Base-by-base conservation (phyloP, 257 asterid genomes). In the Scutellaria minor region DNA sequence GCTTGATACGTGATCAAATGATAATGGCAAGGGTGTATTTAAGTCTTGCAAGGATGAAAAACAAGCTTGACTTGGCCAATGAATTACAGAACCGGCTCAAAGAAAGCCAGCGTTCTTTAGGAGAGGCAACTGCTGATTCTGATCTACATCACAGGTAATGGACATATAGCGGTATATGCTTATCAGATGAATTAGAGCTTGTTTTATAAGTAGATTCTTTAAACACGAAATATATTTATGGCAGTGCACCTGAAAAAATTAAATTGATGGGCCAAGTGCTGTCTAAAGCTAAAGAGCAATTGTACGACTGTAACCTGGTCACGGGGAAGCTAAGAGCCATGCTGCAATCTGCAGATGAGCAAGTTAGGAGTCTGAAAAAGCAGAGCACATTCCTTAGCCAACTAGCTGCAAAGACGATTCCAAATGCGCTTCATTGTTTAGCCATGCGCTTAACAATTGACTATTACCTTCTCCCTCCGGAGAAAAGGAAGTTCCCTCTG, bases 381-480 rank as follows among this genome's bases (percentile, higher is more conserved):
- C 99, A 95, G 86, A 95, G 98, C 87, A 92, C 99, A 75, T 95
- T 92, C 80, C 88, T 95, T 55, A 92, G 98, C 72, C 99, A 92
- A 77, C 77, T 95, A 75, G 99, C 98, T 55, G 98, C 99, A 41
- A 95, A 95, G 91, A 95, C 97, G 6, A 87, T 95, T 69, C 99
- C 98, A n/a, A 95, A 87, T 79, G 99, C 90, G 75, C 84, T 95
- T 82, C 99, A 92, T 81, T 92, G 99, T 81, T 80, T 95, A 64
- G 85, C 99, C 69, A 70, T 95, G 96, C 96, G 94, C 75, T 76
- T 95, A 79, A 95, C 99, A 67, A 92, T 95, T 24, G 99, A 90
- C 55, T 92, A 92, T 79, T 82, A 90, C 78, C 96, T 92, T 62
- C 98, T 95, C 72, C 86, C 92, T 61, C 88, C 87, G 5, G 96